Conservation (phyloP, 2,329 filamentous ascomycete genomes). For the Fusarium vanettenii region DNA sequence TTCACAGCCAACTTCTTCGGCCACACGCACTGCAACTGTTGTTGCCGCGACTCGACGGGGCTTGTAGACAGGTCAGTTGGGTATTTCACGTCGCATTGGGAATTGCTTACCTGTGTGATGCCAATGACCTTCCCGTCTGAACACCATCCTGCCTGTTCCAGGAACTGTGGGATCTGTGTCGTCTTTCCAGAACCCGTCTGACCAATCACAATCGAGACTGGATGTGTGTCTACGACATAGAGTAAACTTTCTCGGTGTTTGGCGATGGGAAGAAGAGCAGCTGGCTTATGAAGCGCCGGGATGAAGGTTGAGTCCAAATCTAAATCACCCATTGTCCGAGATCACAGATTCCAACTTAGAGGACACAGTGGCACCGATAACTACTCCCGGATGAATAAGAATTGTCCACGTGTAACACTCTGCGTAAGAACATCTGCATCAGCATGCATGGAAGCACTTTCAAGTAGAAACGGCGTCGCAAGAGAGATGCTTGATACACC, state of each 20-base stretch:
- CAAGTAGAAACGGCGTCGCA: neutral
- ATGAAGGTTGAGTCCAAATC: constrained; percentile 73
- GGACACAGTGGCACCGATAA: neutral
- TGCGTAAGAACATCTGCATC: neutral
- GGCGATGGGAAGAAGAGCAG: constrained; percentile 86
- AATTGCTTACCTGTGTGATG: constrained; percentile 81
- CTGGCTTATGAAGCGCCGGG: constrained; percentile 86
- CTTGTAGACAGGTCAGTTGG: constrained; percentile 57
- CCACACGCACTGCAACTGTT: constrained; percentile 87
- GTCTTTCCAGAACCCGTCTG: constrained; percentile 97
- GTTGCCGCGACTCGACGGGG: constrained; percentile 91
- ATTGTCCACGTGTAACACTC: neutral
- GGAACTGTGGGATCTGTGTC: constrained; percentile 92
- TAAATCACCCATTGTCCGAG: constrained; percentile 63
- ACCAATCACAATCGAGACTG: constrained; percentile 89
- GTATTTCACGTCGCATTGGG: constrained; percentile 19
- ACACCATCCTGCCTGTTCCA: constrained; percentile 91
- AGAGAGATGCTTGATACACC: neutral
- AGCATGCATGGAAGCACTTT: neutral
- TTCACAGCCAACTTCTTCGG: constrained; percentile 87
- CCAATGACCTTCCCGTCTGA: constrained; percentile 84
- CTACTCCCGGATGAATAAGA: neutral
- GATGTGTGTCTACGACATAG: constrained; percentile 86
- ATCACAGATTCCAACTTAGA: neutral
- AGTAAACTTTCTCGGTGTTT: constrained; percentile 83